A percentile compares a stretch with the other conserved stretches of the same genome.
phyloP scores from a whole-genome alignment of 768 basidiomycete genomes.

The Amanita pallidorosea region DNA sequence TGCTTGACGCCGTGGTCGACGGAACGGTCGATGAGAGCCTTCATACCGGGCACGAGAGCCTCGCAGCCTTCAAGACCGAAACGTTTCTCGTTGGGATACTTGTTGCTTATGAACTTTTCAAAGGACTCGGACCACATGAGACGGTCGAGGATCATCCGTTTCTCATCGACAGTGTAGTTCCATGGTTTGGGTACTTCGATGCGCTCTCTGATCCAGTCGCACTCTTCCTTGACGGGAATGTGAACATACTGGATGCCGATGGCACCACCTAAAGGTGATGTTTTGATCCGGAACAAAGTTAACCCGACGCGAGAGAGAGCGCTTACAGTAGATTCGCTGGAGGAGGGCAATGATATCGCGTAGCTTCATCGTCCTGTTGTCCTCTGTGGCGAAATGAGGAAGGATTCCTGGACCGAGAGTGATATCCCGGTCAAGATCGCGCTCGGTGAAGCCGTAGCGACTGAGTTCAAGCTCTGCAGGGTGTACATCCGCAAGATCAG shows the following conservation, averaged over 20 bases:
- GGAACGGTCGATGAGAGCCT: slow-evolving; percentile 96
- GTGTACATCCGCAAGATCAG: slow-evolving; percentile 67
- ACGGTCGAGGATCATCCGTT: slow-evolving; percentile 97
- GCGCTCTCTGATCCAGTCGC: slow-evolving; percentile 98
- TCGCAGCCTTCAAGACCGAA: slow-evolving; percentile 99
- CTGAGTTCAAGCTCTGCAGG: slow-evolving; percentile 91
- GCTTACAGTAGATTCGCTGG: slow-evolving; percentile 88
- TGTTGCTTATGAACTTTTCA: slow-evolving; percentile 96
- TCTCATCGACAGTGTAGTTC: slow-evolving; percentile 98
- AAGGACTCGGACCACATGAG: slow-evolving; percentile 99
- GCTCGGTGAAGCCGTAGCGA: slow-evolving; percentile 91
- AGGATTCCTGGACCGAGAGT: slow-evolving; percentile 92
- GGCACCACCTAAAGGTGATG: slow-evolving; percentile 44
- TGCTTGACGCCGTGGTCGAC: slow-evolving; percentile 94
- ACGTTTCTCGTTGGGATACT: slow-evolving; percentile 99
- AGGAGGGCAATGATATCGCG: slow-evolving; percentile 86
- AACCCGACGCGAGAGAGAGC: slow-evolving; percentile 9
- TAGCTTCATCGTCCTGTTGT: slow-evolving; percentile 78
- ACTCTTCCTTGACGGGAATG: slow-evolving; percentile 97
- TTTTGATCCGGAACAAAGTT: slow-evolving; percentile 4
- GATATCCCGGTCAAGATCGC: slow-evolving; percentile 91
- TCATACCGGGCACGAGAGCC: slow-evolving; percentile 97
- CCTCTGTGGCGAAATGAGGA: slow-evolving; percentile 86
- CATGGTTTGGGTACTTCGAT: slow-evolving; percentile 93
- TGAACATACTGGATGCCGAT: slow-evolving; percentile 90